These are phyloP conservation scores for Ophiostoma angusticollis DNA, from an alignment of 2,329 filamentous ascomycete genomes.

Conservation along the genomic window DNA sequence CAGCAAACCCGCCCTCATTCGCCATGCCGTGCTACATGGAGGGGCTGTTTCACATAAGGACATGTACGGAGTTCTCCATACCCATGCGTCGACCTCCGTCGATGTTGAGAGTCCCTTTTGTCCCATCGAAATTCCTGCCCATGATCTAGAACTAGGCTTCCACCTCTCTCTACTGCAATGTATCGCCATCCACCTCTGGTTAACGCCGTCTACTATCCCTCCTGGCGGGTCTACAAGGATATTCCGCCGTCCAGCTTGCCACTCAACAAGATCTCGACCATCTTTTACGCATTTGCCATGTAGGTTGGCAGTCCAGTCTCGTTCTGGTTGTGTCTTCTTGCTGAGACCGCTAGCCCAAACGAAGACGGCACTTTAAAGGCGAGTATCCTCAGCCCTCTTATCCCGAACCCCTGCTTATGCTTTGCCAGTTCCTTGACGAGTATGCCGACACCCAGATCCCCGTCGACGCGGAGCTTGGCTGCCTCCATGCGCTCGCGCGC, in stretches of 20 bases:
- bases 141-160: no score
- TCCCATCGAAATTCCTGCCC: no score
- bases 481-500: constrained; percentile 44
- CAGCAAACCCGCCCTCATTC: no score
- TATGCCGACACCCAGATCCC: constrained; percentile 49
- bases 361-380: constrained; percentile 26
- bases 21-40: no score
- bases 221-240: constrained; percentile 49
- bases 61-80: no score
- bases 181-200: constrained; percentile 1
- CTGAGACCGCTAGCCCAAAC: constrained; percentile 24
- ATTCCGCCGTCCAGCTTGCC: constrained; percentile 47
- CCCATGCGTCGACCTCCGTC: no score
- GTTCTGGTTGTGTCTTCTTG: not conserved
- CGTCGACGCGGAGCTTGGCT: constrained; percentile 47
- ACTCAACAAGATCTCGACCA: constrained; percentile 44
- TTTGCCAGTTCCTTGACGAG: constrained; percentile 38
- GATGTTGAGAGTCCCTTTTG: no score
- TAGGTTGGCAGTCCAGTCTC: constrained; percentile 12
- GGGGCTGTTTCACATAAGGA: no score
- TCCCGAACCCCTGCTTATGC: not conserved
- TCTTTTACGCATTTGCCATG: constrained; percentile 53
- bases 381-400: not conserved
- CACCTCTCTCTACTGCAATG: constrained; percentile 1
- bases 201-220: constrained; percentile 47